These are phyloP conservation scores for Calonectria crousiana DNA, from an alignment of 2,329 filamentous ascomycete species.

Conservation along the genomic window DNA sequence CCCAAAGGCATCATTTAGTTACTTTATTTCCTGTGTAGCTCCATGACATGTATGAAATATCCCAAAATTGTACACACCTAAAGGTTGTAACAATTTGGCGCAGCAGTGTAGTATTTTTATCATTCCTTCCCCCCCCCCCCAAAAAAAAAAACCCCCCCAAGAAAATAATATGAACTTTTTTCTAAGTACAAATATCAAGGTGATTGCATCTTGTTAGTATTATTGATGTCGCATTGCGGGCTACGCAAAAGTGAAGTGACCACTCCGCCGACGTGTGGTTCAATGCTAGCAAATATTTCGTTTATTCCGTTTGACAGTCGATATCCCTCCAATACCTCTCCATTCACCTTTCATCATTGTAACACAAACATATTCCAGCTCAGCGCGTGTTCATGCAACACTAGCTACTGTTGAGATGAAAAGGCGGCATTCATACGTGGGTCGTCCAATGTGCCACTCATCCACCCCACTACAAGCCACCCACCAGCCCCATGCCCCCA, in stretches of 20 bases:
- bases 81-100: neutral
- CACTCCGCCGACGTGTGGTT: neutral
- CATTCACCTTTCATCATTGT: neutral
- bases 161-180: no score
- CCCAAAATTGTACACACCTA: neutral
- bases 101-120: neutral
- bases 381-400: neutral
- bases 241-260: no score
- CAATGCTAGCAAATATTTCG: neutral
- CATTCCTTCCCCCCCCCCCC: no score
- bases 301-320: neutral
- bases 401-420: neutral
- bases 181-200: no score
- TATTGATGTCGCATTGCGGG: no score
- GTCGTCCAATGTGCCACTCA: neutral
- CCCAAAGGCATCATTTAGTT: neutral
- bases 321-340: neutral
- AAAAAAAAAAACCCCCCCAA: no score
- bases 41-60: neutral
- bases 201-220: neutral
- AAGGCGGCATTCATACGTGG: neutral
- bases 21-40: neutral
- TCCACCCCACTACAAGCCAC: neutral
- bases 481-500: conserved; percentile 3
- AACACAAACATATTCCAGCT: neutral